Conservation (phyloP, 2,329 filamentous ascomycete species). For the Beauveria pseudobassiana region DNA sequence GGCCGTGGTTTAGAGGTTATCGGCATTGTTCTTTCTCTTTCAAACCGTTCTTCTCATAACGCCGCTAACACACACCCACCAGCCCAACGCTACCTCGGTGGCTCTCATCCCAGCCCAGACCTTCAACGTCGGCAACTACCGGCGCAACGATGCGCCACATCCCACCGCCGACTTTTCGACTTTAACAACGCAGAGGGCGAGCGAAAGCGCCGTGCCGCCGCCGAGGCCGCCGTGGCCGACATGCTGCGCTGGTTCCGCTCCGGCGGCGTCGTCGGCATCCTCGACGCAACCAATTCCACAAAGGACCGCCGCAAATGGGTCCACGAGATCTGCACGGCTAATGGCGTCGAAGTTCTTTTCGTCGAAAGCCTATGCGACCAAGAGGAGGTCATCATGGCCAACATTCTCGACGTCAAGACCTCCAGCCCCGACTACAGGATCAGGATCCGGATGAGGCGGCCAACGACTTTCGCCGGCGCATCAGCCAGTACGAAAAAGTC, state of each 20-base stretch:
- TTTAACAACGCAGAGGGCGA: slow-evolving; percentile 84
- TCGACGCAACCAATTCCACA: slow-evolving; percentile 96
- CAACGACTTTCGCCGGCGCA: slow-evolving; percentile 85
- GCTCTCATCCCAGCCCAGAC: slow-evolving; percentile 88
- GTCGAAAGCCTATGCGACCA: slow-evolving; percentile 97
- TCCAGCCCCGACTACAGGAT: slow-evolving; percentile 89
- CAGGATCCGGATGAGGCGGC: slow-evolving; percentile 91
- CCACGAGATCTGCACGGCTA: slow-evolving; percentile 64
- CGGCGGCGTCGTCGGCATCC: slow-evolving; percentile 79
- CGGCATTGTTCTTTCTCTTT: not conserved
- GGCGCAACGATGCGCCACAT: slow-evolving; percentile 80
- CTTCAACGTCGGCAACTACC: slow-evolving; percentile 97
- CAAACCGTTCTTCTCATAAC: not conserved
- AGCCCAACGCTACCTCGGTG: slow-evolving; percentile 93
- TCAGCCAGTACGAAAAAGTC: slow-evolving; percentile 94
- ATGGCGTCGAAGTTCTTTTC: slow-evolving; percentile 84
- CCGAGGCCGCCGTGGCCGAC: slow-evolving; percentile 83
- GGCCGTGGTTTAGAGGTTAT: not conserved
- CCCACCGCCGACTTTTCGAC: slow-evolving; percentile 95
- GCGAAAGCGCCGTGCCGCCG: slow-evolving; percentile 76
- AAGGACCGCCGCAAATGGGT: slow-evolving; percentile 89
- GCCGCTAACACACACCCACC: slow-evolving; percentile 13
- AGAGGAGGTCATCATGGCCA: slow-evolving; percentile 93
- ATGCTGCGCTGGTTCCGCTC: slow-evolving; percentile 89
- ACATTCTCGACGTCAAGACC: slow-evolving; percentile 95